Conservation (phyloP, 1,284 basidiomycete genomes). For the Rhodotorula sp. region DNA sequence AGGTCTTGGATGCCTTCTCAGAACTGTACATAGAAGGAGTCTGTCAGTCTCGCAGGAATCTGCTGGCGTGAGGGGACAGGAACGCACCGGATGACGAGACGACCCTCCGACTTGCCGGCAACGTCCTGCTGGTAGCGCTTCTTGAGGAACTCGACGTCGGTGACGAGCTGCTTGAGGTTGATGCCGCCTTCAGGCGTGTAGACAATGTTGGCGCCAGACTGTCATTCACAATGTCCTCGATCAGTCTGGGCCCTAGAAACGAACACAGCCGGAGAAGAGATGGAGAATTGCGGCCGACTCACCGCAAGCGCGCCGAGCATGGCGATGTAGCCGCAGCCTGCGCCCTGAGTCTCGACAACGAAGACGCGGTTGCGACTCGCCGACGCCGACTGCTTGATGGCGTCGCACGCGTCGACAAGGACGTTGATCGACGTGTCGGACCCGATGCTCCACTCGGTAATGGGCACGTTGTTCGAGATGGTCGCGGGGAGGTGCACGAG, state of each 20-base stretch:
- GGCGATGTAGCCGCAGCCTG: conserved; percentile 90
- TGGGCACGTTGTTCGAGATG: conserved; percentile 95
- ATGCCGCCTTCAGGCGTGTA: conserved; percentile 95
- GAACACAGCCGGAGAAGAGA: background rate
- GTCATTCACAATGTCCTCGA: conserved; percentile 5
- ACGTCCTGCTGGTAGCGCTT: conserved; percentile 81
- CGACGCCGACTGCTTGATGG: conserved; percentile 95
- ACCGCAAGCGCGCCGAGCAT: conserved; percentile 93
- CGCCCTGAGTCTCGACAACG: conserved; percentile 97
- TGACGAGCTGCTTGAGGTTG: conserved; percentile 72
- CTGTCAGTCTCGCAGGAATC: background rate
- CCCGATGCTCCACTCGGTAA: conserved; percentile 94
- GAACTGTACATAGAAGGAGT: conserved; percentile 59
- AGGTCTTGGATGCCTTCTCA: conserved; percentile 83
- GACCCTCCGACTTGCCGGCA: conserved; percentile 87
- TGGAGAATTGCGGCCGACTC: conserved; percentile 49
- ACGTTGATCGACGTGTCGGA: conserved; percentile 96
- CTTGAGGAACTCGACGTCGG: conserved; percentile 87
- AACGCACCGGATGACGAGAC: conserved; percentile 80
- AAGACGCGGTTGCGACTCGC: conserved; percentile 95
- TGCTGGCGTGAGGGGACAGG: too few relatives aligned
- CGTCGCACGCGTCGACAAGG: conserved; percentile 94
- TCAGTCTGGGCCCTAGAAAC: background rate
- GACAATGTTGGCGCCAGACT: conserved; percentile 87
- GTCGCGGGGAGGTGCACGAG: conserved; percentile 78